A percentile compares a stretch with the other conserved stretches of the same genome.
phyloP scores from a whole-genome alignment of 2,329 filamentous ascomycete genomes.

The Colletotrichum zoysiae region DNA sequence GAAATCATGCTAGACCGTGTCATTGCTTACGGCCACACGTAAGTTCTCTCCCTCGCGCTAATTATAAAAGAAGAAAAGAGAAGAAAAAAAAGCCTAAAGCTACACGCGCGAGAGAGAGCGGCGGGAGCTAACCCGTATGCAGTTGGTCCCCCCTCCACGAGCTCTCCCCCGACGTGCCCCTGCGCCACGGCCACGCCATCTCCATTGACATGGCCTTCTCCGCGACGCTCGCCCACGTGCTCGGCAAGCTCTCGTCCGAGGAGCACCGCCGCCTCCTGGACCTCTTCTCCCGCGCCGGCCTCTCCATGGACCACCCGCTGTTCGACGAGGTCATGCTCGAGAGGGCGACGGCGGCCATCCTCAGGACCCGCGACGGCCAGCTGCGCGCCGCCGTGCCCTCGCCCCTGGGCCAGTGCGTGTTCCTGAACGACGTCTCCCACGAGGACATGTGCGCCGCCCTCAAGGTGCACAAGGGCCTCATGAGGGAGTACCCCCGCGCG shows the following conservation, averaged over 20 bases:
- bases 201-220: constrained; percentile 83
- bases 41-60: constrained; percentile 44
- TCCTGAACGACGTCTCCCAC: constrained; percentile 74
- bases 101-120: constrained; percentile 18
- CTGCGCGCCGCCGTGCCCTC: constrained; percentile 77
- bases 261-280: constrained; percentile 74
- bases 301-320: constrained; percentile 78
- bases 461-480: constrained; percentile 72
- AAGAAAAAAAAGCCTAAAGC: neutral
- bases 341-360: constrained; percentile 75
- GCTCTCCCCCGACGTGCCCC: constrained; percentile 74
- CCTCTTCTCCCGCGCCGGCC: constrained; percentile 76
- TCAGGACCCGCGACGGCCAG: constrained; percentile 78
- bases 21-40: constrained; percentile 80
- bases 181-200: constrained; percentile 80
- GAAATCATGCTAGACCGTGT: constrained; percentile 80
- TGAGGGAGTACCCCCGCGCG: constrained; percentile 71
- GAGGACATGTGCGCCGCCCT: constrained; percentile 74
- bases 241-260: constrained; percentile 69
- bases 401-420: constrained; percentile 75
- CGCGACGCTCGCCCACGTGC: constrained; percentile 73
- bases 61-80: too few relatives aligned
- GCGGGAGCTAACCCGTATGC: neutral
- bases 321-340: constrained; percentile 76
- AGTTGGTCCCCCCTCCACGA: constrained; percentile 80